Percentiles rank a stretch among this genome's conserved stretches.
phyloP scores from a whole-genome alignment of 345 rosid genomes.

The Linum trigynum region DNA sequence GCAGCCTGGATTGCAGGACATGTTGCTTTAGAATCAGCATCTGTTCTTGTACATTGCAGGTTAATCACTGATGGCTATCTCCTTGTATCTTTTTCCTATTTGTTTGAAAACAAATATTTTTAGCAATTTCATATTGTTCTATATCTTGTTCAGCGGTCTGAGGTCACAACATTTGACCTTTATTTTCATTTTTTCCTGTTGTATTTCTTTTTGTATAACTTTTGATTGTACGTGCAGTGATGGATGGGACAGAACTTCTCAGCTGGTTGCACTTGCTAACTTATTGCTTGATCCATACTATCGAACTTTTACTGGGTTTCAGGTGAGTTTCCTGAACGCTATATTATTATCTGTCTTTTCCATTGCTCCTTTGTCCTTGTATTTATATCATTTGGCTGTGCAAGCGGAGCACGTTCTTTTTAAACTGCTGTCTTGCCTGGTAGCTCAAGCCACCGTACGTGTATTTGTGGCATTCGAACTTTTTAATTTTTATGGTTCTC shows the following conservation, averaged over 20 bases:
- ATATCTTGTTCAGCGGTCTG: too few relatives aligned
- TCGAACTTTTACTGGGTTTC: constrained; percentile 86
- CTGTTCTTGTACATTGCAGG: constrained; percentile 99
- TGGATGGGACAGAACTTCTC: constrained; percentile 99
- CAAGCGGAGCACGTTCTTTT: not conserved
- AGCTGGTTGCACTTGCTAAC: constrained; percentile 85
- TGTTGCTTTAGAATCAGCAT: constrained; percentile 80
- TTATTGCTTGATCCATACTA: constrained; percentile 94
- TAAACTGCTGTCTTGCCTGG: not conserved
- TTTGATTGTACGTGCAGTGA: constrained; percentile 46
- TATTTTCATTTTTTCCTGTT: not conserved
- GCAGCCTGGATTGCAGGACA: constrained; percentile 98
- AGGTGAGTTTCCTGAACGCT: constrained; percentile 35
- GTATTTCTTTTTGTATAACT: not conserved
- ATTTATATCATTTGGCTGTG: constrained; percentile 6
- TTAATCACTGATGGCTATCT: constrained; percentile 11
- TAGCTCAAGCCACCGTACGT: not conserved
- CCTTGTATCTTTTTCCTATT: too few relatives aligned
- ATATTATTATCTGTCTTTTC: not conserved
- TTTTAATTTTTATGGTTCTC: not conserved
- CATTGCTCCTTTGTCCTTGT: not conserved
- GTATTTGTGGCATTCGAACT: not conserved
- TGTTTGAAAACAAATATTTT: too few relatives aligned
- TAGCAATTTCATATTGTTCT: too few relatives aligned
- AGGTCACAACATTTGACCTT: too few relatives aligned